Evolutionary conservation across 768 basidiomycete species (phyloP).

Genomic region (Amanita rimosa): DNA sequence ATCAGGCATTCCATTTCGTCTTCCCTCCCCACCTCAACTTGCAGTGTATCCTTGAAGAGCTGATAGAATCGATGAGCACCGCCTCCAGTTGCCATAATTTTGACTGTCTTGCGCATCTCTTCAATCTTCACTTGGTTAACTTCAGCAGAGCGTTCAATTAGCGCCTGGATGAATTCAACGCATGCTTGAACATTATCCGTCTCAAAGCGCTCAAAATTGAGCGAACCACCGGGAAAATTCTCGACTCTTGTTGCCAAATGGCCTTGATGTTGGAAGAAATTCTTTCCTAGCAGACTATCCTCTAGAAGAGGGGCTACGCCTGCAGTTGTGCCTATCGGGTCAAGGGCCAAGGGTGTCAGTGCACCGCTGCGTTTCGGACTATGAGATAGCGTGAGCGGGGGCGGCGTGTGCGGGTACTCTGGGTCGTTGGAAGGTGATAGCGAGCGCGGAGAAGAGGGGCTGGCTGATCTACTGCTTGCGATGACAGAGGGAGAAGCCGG

Average conservation of each 20-base stretch:
- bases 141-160: slow-evolving; percentile 78
- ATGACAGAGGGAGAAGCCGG: slow-evolving; percentile 64
- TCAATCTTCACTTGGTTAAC: slow-evolving; percentile 81
- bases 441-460: slow-evolving; percentile 33
- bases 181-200: slow-evolving; percentile 80
- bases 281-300: slow-evolving; percentile 39
- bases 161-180: slow-evolving; percentile 74
- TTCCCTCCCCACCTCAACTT: slow-evolving; percentile 79
- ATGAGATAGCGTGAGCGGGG: slow-evolving; percentile 21
- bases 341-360: slow-evolving; percentile 73
- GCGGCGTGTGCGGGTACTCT: slow-evolving; percentile 18
- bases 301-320: slow-evolving; percentile 27
- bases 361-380: slow-evolving; percentile 49
- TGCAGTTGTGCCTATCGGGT: slow-evolving; percentile 27
- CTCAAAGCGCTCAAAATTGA: slow-evolving; percentile 97
- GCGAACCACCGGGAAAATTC: slow-evolving; percentile 90
- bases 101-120: slow-evolving; percentile 86
- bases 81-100: slow-evolving; percentile 97
- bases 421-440: slow-evolving; percentile 27
- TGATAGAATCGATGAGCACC: slow-evolving; percentile 94
- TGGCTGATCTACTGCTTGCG: slow-evolving; percentile 48
- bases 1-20: slow-evolving; percentile 99
- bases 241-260: not conserved
- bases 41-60: slow-evolving; percentile 59
- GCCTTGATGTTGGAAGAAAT: slow-evolving; percentile 58